A percentile compares a stretch with the other conserved stretches of the same genome.
Evolutionary conservation across 805 yeast genomes (phyloP).

Genomic region (Groenewaldozyma salmanticensis): DNA sequence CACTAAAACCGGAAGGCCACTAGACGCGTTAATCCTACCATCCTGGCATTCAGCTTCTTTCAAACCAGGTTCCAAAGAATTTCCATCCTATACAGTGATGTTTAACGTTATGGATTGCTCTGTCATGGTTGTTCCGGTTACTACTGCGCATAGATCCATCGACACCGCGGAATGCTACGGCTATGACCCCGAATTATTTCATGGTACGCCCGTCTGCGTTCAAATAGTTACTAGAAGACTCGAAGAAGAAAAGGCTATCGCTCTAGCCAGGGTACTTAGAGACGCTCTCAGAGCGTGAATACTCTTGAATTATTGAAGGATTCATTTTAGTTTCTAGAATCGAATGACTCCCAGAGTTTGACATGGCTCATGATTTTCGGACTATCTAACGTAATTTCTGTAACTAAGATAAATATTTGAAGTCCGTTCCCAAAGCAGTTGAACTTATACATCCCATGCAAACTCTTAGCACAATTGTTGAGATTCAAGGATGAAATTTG

Average conservation of each 20-base stretch:
- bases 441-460: too few species aligned
- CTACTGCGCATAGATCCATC: constrained; percentile 33
- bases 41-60: constrained; percentile 11
- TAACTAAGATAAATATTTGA: too few species aligned
- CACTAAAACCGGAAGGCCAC: constrained; percentile 5
- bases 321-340: too few species aligned
- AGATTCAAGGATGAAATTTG: too few species aligned
- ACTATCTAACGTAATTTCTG: constrained; percentile 50
- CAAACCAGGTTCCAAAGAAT: constrained; percentile 17
- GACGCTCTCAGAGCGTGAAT: constrained; percentile 27
- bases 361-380: constrained; percentile 37
- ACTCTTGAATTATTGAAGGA: too few species aligned
- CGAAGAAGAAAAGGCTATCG: constrained; percentile 49
- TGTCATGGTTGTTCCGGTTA: constrained; percentile 13
- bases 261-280: constrained; percentile 16
- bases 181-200: constrained; percentile 38
- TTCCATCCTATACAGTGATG: constrained; percentile 43
- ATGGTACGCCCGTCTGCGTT: constrained; percentile 46
- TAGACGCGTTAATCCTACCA: constrained; percentile 12
- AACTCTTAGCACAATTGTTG: too few species aligned
- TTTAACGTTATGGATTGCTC: constrained; percentile 16
- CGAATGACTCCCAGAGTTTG: constrained; percentile 25
- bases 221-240: constrained; percentile 47
- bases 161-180: constrained; percentile 26
- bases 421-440: too few species aligned